phyloP scores from a whole-genome alignment of 2,329 filamentous ascomycete genomes.

The Helminthosporium solani region DNA sequence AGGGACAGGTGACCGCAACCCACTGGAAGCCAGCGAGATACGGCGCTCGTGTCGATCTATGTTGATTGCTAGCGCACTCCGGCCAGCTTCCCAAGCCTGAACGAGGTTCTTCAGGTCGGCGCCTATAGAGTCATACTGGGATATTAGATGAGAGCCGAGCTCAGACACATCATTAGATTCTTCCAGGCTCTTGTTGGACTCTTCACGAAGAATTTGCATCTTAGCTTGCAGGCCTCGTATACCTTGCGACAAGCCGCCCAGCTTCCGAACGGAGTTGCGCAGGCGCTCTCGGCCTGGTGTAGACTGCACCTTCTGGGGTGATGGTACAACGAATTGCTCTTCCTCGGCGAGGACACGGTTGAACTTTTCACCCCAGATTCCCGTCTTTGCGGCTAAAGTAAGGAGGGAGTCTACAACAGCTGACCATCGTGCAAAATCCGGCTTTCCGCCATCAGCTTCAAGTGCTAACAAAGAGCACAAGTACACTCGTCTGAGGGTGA shows the following conservation, averaged over 20 bases:
- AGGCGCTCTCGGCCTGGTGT: slow-evolving; percentile 80
- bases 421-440: slow-evolving; percentile 77
- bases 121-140: slow-evolving; percentile 94
- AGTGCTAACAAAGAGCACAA: slow-evolving; percentile 87
- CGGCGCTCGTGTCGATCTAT: slow-evolving; percentile 74
- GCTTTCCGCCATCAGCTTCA: slow-evolving; percentile 74
- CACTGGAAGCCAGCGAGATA: slow-evolving; percentile 55
- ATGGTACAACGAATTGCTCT: slow-evolving; percentile 60
- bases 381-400: slow-evolving; percentile 62
- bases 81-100: slow-evolving; percentile 62
- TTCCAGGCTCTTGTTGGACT: slow-evolving; percentile 78
- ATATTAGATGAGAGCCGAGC: slow-evolving; percentile 74
- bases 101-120: slow-evolving; percentile 68
- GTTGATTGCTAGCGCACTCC: slow-evolving; percentile 75
- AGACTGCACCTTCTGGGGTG: slow-evolving; percentile 58
- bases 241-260: slow-evolving; percentile 84
- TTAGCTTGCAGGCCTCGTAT: slow-evolving; percentile 93
- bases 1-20: slow-evolving; percentile 49
- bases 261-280: slow-evolving; percentile 82
- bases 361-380: slow-evolving; percentile 64
- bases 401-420: slow-evolving; percentile 74
- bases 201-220: slow-evolving; percentile 85
- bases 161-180: slow-evolving; percentile 68
- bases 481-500: slow-evolving; percentile 78
- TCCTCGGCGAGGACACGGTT: slow-evolving; percentile 73